Evolutionary conservation across 2,329 filamentous ascomycete species (phyloP), one percentile per base, ranked within the genome.

Genomic region (Aspergillus floridensis): DNA sequence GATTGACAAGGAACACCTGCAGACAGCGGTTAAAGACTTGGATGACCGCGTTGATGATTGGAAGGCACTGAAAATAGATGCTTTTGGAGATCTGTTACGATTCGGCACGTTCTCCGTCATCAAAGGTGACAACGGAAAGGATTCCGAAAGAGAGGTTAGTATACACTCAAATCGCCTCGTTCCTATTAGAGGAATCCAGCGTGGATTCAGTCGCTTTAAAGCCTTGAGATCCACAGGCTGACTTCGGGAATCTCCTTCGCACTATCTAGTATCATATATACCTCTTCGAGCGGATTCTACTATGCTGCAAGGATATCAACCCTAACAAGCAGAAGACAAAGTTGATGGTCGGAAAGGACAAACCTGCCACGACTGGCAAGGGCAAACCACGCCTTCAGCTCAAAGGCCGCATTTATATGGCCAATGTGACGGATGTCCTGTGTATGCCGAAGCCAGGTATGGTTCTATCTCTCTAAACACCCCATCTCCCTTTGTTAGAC

Each of bases 391-490:
- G 84, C 66, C 82, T 98, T 62, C 93, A 97, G 76, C 83, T 99
- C 31, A 99, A 99, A 77, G 95, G 95, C 44, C 87, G 95, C 54
- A 99, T 99, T 69, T 98, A 97, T 79, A 98, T 99, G 93, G 92
- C 93, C 67, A 99, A 99, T 71, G 93, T 99, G 57, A 98, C 93
- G 44, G 92, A 97, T 74, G 88, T 96, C n/a, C 82, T 96, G 47
- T 93, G 90, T 19, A 82, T 95, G 60, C 87, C 89, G 53, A 96
- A 93, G 75, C 91, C 92, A 76, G 92, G 93, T 96, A 85, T 35
- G 32, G 12, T 35, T 35, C 32, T 35, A 12, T 35, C 32, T 35
- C 16, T 35, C 32, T 29, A 29, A 29, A 29, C 26, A 29, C 10
- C 7, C 26, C 26, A 29, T 29, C 26, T 29, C 7, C 10, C 26